Conservation (phyloP, 108 stramenopile genomes). For the Cyclostephanos tholiformis region DNA sequence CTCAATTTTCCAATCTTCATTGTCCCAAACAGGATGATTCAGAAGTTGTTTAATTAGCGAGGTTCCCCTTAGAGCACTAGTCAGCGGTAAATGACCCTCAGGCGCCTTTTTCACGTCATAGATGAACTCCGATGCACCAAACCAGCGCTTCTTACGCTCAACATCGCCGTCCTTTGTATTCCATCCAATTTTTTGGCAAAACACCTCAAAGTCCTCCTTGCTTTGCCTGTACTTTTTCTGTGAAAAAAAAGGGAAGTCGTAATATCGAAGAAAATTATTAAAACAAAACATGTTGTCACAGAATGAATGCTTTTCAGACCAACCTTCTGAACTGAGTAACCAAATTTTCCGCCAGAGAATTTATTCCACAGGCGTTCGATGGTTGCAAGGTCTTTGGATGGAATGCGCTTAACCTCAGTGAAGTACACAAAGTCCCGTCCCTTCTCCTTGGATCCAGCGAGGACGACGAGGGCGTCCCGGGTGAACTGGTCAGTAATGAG, state of each 20-base stretch:
- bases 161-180: constrained; percentile 93
- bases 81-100: constrained; percentile 94
- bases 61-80: constrained; percentile 94
- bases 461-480: constrained; percentile 90
- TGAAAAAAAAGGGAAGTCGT: too few species aligned
- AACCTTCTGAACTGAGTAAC: constrained; percentile 93
- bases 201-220: constrained; percentile 94
- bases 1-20: constrained; percentile 94
- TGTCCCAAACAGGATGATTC: constrained; percentile 93
- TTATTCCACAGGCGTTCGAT: constrained; percentile 94
- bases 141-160: constrained; percentile 96
- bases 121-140: constrained; percentile 95
- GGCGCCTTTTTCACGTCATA: constrained; percentile 96
- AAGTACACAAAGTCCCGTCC: constrained; percentile 96
- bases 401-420: constrained; percentile 95
- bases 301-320: constrained; percentile 8
- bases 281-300: background rate
- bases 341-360: constrained; percentile 95
- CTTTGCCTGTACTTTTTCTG: constrained; percentile 82
- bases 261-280: too few species aligned
- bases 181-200: constrained; percentile 96
- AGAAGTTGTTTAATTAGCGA: constrained; percentile 89
- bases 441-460: constrained; percentile 86
- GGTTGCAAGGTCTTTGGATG: constrained; percentile 89
- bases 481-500: constrained; percentile 68